phyloP scores from a whole-genome alignment of 768 basidiomycete species.

The Leccinum olivaceopallidum region DNA sequence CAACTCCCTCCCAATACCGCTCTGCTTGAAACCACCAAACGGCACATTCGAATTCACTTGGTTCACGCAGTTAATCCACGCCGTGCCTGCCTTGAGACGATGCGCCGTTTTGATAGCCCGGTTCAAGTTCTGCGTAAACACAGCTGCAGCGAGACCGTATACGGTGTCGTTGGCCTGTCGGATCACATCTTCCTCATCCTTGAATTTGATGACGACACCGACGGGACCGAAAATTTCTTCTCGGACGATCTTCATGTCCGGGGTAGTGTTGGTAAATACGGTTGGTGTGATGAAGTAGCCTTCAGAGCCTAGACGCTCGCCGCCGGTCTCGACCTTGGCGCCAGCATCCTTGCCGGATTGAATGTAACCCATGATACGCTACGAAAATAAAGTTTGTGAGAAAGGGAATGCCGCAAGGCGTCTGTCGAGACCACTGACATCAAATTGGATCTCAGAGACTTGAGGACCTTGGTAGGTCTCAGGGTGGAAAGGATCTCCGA shows the following conservation, averaged over 20 bases:
- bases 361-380: conserved; percentile 82
- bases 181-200: conserved; percentile 65
- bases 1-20: conserved; percentile 77
- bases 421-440: conserved; percentile 44
- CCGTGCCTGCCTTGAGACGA: conserved; percentile 77
- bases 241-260: conserved; percentile 72
- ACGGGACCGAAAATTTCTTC: conserved; percentile 86
- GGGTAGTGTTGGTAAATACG: conserved; percentile 64
- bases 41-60: conserved; percentile 46
- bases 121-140: conserved; percentile 81
- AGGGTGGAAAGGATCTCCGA: conserved; percentile 69
- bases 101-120: conserved; percentile 74
- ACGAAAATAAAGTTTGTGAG: not conserved
- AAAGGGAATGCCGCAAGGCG: not conserved
- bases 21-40: conserved; percentile 87
- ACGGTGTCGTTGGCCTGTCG: conserved; percentile 79
- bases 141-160: conserved; percentile 86
- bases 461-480: conserved; percentile 75
- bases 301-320: conserved; percentile 54
- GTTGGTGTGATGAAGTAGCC: conserved; percentile 79
- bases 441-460: conserved; percentile 72
- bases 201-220: conserved; percentile 74
- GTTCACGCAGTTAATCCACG: conserved; percentile 54
- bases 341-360: conserved; percentile 71
- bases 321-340: conserved; percentile 65